Conservation (phyloP, 768 basidiomycete species). For the Tulasnella sp. region DNA sequence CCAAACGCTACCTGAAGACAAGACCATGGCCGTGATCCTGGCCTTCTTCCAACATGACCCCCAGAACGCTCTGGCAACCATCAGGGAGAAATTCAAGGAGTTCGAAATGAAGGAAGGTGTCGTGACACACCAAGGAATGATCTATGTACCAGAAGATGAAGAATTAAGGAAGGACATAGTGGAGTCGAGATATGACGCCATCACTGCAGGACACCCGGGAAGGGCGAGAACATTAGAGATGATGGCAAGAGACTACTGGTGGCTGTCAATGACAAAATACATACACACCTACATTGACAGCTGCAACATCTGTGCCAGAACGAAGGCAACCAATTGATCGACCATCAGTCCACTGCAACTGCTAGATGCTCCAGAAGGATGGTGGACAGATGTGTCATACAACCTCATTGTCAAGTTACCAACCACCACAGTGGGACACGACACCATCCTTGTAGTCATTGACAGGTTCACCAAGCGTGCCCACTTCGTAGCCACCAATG, state of each 20-base stretch:
- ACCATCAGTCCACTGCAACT: slow-evolving; percentile 20
- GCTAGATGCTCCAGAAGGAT: slow-evolving; percentile 19
- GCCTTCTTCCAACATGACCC: no score
- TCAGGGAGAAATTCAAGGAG: no score
- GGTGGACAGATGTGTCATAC: slow-evolving; percentile 24
- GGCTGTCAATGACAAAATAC: slow-evolving; percentile 17
- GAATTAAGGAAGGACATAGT: not conserved
- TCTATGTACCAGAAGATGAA: not conserved
- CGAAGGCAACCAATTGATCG: slow-evolving; percentile 14
- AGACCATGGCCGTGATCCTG: no score
- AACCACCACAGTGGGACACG: not conserved
- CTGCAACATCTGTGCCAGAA: slow-evolving; percentile 21
- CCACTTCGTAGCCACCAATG: not conserved
- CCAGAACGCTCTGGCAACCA: no score
- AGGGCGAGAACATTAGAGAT: slow-evolving; percentile 18
- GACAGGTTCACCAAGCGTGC: not conserved
- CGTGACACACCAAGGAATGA: slow-evolving; percentile 1
- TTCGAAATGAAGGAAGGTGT: no score
- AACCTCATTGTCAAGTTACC: slow-evolving; percentile 20
- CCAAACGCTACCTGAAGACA: no score
- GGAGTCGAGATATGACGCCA: not conserved
- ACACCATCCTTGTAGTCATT: not conserved
- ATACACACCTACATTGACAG: slow-evolving; percentile 21
- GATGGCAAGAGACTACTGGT: slow-evolving; percentile 20
- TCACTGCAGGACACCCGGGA: slow-evolving; percentile 12